Conservation (phyloP, 2,329 filamentous ascomycete genomes). For the Verticillium dahliae region DNA sequence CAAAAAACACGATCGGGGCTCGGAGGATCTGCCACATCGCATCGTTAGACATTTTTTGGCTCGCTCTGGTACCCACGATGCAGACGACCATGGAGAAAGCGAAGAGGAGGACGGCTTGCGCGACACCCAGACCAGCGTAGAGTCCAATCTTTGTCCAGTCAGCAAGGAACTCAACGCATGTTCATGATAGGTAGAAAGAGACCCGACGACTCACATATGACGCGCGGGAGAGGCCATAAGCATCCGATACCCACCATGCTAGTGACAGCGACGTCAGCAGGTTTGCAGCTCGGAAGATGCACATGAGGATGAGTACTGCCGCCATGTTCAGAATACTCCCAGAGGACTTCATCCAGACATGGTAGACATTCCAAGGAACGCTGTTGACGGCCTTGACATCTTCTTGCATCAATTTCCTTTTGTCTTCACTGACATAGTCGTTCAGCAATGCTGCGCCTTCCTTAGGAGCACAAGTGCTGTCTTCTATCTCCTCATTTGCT, state of each 20-base stretch:
- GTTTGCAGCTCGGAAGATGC: conserved; percentile 74
- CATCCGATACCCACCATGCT: conserved; percentile 83
- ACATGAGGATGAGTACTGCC: conserved; percentile 54
- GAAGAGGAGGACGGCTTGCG: conserved; percentile 72
- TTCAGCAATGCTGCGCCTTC: conserved; percentile 31
- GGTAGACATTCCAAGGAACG: conserved; percentile 75
- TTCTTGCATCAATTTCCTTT: conserved; percentile 64
- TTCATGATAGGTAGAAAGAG: too few relatives aligned
- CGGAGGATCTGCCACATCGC: conserved; percentile 73
- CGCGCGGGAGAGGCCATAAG: conserved; percentile 56
- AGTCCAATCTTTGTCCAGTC: conserved; percentile 57
- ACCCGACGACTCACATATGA: conserved; percentile 34
- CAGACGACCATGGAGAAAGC: conserved; percentile 72
- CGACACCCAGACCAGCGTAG: conserved; percentile 63
- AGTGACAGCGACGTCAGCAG: conserved; percentile 88
- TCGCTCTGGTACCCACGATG: conserved; percentile 72
- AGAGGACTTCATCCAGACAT: conserved; percentile 68
- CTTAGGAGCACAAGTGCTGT: conserved; percentile 24
- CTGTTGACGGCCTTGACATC: conserved; percentile 65
- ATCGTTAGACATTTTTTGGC: conserved; percentile 71
- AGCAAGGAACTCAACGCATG: too few relatives aligned
- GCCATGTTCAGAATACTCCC: conserved; percentile 65
- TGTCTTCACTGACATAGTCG: conserved; percentile 48
- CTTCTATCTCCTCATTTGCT: conserved; percentile 37
- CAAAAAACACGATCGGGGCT: conserved; percentile 82